Base-by-base conservation (phyloP, 495 filamentous ascomycete genomes). In the Apiosordaria backusii region DNA sequence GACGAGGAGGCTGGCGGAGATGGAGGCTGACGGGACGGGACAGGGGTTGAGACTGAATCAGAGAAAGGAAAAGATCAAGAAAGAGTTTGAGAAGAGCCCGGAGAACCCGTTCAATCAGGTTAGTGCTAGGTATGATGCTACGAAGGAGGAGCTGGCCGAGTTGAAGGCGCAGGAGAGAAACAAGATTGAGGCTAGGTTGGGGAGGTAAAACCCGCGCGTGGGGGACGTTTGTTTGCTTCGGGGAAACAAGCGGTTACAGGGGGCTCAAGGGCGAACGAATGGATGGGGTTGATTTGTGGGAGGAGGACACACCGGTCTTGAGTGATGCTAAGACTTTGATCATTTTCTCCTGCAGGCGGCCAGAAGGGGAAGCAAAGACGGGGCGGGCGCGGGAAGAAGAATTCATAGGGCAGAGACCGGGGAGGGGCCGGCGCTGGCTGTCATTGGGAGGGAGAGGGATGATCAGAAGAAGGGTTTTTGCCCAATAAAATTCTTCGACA, bases 41-140 rank as follows among this genome's bases (percentile, higher is more conserved):
- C 85, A 88, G 63, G 93, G 90, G 1, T 76, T 97, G 73, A 81
- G 93, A 57, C 82, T 88, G 65, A 84, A 93, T 70, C 91, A 96
- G 86, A 88, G 89, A 76, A 84, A 89, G 57, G 90, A 95, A 68
- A 78, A 87, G 65, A 88, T 95, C 59, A 74, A 81, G 68, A 93
- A 94, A 81, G 96, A 98, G 79, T 99, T 97, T 75, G 72, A 93
- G 76, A 94, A 91, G 80, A 89, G 88, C 73, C 87, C 88, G 4
- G 95, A 98, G 75, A 98, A 98, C 74, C 95, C 95, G 50, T 93
- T 96, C 76, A 96, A 95, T 77, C 92, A 96, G 71, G 86, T 85
- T 16, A 82, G 83, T 65, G 90, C 87, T 7, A 75, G 78, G 21
- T 90, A 91, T 76, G 88, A 99, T 77, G 87, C 89, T 50, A 85